Conservation (phyloP, 441 rosid species). For the Populus tomentosa region DNA sequence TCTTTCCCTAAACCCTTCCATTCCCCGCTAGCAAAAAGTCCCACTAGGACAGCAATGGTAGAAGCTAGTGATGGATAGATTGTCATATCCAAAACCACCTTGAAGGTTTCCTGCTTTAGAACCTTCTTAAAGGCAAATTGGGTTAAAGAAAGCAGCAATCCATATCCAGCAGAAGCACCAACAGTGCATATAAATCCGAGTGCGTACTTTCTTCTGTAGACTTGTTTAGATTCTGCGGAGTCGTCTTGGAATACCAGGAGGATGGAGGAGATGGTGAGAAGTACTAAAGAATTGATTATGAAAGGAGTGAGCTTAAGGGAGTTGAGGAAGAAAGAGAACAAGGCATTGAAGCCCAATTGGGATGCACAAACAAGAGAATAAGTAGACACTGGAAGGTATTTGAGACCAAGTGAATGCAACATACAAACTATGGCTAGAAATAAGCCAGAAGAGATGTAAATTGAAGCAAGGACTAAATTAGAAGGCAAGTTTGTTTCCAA, state of each 20-base stretch:
- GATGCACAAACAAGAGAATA: slow-evolving; percentile 53
- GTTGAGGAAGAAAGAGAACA: slow-evolving; percentile 50
- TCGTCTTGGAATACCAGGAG: slow-evolving; percentile 31
- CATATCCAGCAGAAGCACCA: slow-evolving; percentile 42
- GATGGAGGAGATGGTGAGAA: slow-evolving; percentile 48
- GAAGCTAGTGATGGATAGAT: slow-evolving; percentile 39
- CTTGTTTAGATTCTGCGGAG: slow-evolving; percentile 14
- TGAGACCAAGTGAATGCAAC: slow-evolving; percentile 46
- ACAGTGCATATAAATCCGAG: slow-evolving; percentile 50
- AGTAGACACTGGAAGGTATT: slow-evolving; percentile 51
- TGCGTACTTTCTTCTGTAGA: slow-evolving; percentile 25
- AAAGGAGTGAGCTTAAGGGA: slow-evolving; percentile 47
- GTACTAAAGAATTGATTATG: slow-evolving; percentile 43
- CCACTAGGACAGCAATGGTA: slow-evolving; percentile 31
- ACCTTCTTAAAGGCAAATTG: slow-evolving; percentile 44
- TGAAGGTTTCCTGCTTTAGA: slow-evolving; percentile 35
- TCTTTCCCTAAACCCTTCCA: slow-evolving; percentile 37
- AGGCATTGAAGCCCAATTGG: slow-evolving; percentile 52
- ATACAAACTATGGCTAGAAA: slow-evolving; percentile 27
- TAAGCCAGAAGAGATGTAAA: slow-evolving; percentile 36
- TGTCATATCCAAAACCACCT: slow-evolving; percentile 42
- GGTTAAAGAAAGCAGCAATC: slow-evolving; percentile 37
- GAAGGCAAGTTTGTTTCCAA: background rate
- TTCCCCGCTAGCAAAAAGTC: slow-evolving; percentile 52
- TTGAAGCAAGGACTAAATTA: slow-evolving; percentile 7